Percentiles rank a stretch among this genome's conserved stretches.
These are phyloP conservation scores for Pseudogymnoascus sp. DNA, from an alignment of 2,329 filamentous ascomycete species.

Conservation along the genomic window DNA sequence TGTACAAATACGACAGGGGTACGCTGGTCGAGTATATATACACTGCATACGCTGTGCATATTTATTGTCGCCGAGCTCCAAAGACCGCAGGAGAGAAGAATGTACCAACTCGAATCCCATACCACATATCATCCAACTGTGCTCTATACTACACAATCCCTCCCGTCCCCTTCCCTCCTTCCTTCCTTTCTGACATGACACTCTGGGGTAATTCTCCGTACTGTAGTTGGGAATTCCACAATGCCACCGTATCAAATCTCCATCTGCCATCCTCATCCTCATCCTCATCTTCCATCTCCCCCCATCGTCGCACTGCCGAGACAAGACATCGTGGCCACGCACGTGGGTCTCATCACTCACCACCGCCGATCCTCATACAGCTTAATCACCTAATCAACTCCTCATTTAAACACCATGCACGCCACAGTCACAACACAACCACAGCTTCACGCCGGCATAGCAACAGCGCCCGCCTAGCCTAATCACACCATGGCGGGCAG, in stretches of 20 bases:
- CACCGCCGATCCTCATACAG: not conserved
- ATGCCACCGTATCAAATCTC: not conserved
- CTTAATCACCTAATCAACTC: not conserved
- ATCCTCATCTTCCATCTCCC: not conserved
- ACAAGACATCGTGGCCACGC: not conserved
- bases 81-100: too few relatives aligned
- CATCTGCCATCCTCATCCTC: not conserved
- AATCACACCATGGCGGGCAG: not conserved
- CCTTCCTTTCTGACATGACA: not conserved
- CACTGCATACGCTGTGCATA: not conserved
- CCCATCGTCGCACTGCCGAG: not conserved
- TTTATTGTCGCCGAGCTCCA: not conserved
- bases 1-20: not conserved
- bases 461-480: not conserved
- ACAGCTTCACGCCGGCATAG: not conserved
- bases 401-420: not conserved
- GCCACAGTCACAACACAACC: not conserved
- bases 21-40: too few relatives aligned
- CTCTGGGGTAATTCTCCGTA: not conserved
- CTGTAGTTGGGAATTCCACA: not conserved
- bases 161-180: not conserved
- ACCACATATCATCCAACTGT: not conserved
- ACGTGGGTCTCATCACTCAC: not conserved
- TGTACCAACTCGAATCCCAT: not conserved
- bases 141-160: not conserved